Conservation (phyloP, 106 monocot genomes). For the Alisma plantagoaquatica region DNA sequence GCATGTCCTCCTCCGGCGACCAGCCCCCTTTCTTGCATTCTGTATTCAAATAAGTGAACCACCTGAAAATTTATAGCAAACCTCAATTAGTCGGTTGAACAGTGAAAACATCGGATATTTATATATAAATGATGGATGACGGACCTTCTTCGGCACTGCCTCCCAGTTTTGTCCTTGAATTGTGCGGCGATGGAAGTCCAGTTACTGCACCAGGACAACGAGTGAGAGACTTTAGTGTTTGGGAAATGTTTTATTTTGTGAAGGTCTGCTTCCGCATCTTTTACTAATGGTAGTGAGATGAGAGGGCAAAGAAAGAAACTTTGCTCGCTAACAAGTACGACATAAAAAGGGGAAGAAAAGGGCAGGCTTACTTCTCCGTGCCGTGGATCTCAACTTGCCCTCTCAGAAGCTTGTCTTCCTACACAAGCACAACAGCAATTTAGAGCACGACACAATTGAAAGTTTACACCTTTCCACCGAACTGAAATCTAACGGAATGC, state of each 20-base stretch:
- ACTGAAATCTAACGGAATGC: no score
- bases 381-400: constrained; percentile 51
- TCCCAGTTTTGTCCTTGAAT: constrained; percentile 87
- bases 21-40: constrained; percentile 97
- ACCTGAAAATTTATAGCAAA: constrained; percentile 27
- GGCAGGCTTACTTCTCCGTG: constrained; percentile 54
- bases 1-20: constrained; percentile 83
- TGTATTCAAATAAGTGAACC: constrained; percentile 82
- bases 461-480: neutral
- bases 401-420: constrained; percentile 73
- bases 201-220: constrained; percentile 25
- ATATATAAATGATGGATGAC: constrained; percentile 5
- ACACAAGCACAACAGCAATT: constrained; percentile 1
- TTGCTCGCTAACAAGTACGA: neutral
- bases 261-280: no score
- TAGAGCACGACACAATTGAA: neutral
- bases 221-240: no score
- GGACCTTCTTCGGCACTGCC: constrained; percentile 95
- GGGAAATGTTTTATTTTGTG: neutral
- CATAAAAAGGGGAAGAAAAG: neutral
- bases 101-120: neutral
- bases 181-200: constrained; percentile 78
- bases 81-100: neutral
- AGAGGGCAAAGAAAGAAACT: neutral
- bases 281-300: no score